phyloP scores from a whole-genome alignment of 176 grass and related monocot genomes.

The Eragrostis curvula region DNA sequence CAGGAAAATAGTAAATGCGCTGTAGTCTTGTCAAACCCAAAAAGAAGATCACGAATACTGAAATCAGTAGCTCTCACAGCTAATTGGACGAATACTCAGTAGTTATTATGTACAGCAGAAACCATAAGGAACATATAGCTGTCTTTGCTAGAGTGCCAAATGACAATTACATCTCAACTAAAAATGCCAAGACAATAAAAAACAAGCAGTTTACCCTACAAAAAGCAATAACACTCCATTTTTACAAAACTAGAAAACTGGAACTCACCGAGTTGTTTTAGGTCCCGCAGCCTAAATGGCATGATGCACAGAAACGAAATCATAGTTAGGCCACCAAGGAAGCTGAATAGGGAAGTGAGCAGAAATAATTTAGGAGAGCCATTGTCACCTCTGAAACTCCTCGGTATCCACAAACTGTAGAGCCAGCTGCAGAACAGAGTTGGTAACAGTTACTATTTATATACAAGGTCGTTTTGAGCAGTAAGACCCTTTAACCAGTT shows the following conservation, averaged over 20 bases:
- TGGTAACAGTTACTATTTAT: conserved; percentile 2
- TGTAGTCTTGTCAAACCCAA: neutral
- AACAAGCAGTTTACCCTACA: neutral
- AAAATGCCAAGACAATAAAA: neutral
- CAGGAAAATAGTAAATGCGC: neutral
- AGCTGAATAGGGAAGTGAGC: conserved; percentile 23
- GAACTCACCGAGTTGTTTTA: conserved; percentile 89
- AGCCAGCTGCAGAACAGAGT: conserved; percentile 65
- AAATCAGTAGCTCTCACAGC: neutral
- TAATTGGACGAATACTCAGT: neutral
- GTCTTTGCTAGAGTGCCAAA: neutral
- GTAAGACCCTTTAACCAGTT: neutral
- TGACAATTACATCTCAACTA: neutral
- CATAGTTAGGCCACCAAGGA: conserved; percentile 6
- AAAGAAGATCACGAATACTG: conserved; percentile 7
- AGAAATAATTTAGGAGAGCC: neutral
- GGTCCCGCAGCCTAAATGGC: conserved; percentile 72
- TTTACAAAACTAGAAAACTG: conserved; percentile 9
- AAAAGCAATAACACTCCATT: neutral
- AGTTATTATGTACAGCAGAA: neutral
- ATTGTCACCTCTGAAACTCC: conserved; percentile 81
- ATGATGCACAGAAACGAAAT: conserved; percentile 42
- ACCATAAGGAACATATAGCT: neutral
- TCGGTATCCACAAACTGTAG: conserved; percentile 91
- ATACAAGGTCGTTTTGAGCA: conserved; percentile 2